These are phyloP conservation scores for Trifolium dubium DNA, from an alignment of 306 rosid genomes.

Conservation along the genomic window DNA sequence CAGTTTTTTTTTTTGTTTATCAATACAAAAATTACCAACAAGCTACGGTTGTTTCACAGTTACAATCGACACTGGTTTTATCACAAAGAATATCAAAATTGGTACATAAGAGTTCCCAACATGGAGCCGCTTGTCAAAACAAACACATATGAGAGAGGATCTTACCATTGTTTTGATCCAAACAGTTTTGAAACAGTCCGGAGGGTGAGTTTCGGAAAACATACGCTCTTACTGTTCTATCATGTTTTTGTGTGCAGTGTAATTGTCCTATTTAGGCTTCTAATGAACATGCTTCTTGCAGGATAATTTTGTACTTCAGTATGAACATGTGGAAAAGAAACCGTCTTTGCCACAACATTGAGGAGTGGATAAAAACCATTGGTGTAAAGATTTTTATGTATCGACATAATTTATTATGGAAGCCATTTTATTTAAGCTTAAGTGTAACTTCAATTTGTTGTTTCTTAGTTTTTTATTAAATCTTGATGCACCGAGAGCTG, in stretches of 20 bases:
- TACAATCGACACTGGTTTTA: slow-evolving; percentile 79
- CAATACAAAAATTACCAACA: slow-evolving; percentile 4
- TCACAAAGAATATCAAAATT: slow-evolving; percentile 75
- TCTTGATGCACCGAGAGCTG: slow-evolving; percentile 38
- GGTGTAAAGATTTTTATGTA: slow-evolving; percentile 52
- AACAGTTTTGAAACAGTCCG: slow-evolving; percentile 66
- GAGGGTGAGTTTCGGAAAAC: slow-evolving; percentile 59
- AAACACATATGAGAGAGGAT: slow-evolving; percentile 73
- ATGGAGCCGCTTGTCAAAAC: slow-evolving; percentile 83
- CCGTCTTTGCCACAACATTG: slow-evolving; percentile 69
- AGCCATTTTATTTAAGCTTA: slow-evolving; percentile 35
- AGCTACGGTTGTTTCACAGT: slow-evolving; percentile 48
- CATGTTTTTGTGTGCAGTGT: not conserved
- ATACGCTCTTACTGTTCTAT: not conserved
- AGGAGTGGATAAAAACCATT: slow-evolving; percentile 19
- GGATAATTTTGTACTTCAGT: slow-evolving; percentile 77
- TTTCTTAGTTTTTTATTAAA: slow-evolving; percentile 20
- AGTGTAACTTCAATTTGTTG: slow-evolving; percentile 33
- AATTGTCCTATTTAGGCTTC: not conserved
- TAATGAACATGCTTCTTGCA: slow-evolving; percentile 47
- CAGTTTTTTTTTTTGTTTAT: not conserved
- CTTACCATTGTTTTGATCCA: slow-evolving; percentile 86
- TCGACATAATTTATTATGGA: slow-evolving; percentile 39
- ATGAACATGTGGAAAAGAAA: slow-evolving; percentile 81
- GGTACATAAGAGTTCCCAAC: slow-evolving; percentile 72